Conservation (phyloP, 176 grass and related monocot species). For the Oryza nivara region DNA sequence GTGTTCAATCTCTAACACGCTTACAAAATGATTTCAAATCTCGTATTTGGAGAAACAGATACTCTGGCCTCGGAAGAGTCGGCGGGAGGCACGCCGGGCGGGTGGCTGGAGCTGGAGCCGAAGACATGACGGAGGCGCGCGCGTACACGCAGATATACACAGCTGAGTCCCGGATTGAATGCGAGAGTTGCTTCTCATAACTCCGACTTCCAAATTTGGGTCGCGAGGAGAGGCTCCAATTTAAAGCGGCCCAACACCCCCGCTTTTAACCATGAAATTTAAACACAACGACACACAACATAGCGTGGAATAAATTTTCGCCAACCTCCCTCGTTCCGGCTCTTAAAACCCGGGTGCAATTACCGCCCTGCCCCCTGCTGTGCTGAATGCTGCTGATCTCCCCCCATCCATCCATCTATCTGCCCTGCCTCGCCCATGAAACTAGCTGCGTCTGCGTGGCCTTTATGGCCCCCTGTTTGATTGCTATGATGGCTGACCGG, state of each 20-base stretch:
- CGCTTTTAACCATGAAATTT: conserved; percentile 58
- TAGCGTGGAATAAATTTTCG: conserved; percentile 53
- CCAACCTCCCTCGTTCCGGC: conserved; percentile 39
- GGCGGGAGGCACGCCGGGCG: neutral
- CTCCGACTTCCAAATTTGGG: conserved; percentile 68
- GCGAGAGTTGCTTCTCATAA: conserved; percentile 52
- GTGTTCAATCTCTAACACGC: no score
- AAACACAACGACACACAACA: neutral
- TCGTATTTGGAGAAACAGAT: no score
- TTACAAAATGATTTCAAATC: no score
- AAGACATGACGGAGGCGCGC: neutral
- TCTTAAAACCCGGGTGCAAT: conserved; percentile 31
- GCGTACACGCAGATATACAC: neutral
- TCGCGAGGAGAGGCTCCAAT: conserved; percentile 54
- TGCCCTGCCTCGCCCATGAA: conserved; percentile 36
- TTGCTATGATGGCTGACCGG: conserved; percentile 39
- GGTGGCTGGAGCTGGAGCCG: conserved; percentile 12
- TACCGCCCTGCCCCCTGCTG: conserved; percentile 25
- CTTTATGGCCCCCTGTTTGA: conserved; percentile 43
- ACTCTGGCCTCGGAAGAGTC: neutral
- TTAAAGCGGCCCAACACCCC: conserved; percentile 78
- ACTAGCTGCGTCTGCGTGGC: conserved; percentile 55
- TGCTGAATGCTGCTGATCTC: neutral
- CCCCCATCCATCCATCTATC: neutral
- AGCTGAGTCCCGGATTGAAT: conserved; percentile 72